Base-by-base conservation (phyloP, 345 rosid species). In the Syzygium aromaticum region DNA sequence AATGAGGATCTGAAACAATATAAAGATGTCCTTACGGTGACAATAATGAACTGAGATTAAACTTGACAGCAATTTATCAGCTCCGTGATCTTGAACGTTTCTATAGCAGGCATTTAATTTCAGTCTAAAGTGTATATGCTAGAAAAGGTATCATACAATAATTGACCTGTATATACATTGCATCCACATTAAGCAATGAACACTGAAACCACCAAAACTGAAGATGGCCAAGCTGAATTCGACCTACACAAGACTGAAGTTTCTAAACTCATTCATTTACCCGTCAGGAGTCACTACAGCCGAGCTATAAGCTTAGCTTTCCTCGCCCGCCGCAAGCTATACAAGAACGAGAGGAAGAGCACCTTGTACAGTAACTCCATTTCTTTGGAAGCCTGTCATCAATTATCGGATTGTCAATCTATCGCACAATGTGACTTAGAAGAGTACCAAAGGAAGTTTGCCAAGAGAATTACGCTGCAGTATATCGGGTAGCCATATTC, bases 321-420 rank as follows among this genome's bases (percentile, higher is more conserved):
- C 99, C 98, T 77, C 95, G 90, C 30, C 99, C 99, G 51, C 91
- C 96, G 86, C 99, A 97, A 8, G 92, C 88, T 23, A 11, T 88
- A 86, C 98, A 97, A 53, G 98, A 94, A 84, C 99, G 89, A 3
- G 98, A 85, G 25, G 99, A 93, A 21, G 99, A 96, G 92, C 99
- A 97, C 86, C 94, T 97, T 11, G 96, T 95, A 86, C 99, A 96
- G 92, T 97, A 97, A 90, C 98, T 96, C 99, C 99, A 96, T 93
- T 97, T 97, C 93, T 96, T 97, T 15, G 99, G 98, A 90, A 97
- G 98, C 94, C 99, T 97, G 92, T 84, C 82, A 86, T 19, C 61
- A 49, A 33, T 15, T 38, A 52, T 27, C 56, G 14, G 16, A 27
- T 28, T 5, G 43, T 51, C 59, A 28, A 53, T 16, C 51, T 22